Percentiles rank a stretch among this genome's conserved stretches.
phyloP scores from a whole-genome alignment of 768 basidiomycete genomes.

The Fistulinella prunicolor region DNA sequence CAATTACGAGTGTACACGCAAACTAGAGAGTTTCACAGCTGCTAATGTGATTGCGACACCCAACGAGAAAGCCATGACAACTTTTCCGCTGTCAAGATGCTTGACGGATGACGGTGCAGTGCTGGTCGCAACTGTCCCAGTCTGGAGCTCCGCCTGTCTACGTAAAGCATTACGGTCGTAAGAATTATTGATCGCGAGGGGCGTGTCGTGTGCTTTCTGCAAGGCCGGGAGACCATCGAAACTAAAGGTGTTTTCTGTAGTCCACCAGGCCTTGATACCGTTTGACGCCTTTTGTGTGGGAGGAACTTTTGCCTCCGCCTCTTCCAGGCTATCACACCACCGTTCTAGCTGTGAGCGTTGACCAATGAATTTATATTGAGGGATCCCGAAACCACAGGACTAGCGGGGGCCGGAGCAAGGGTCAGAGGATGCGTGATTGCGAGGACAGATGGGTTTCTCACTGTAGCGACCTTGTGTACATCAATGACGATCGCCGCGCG shows the following conservation, averaged over 20 bases:
- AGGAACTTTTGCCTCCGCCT: slow-evolving; percentile 31
- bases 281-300: slow-evolving; percentile 27
- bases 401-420: slow-evolving; percentile 20
- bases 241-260: slow-evolving; percentile 44
- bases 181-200: slow-evolving; percentile 16
- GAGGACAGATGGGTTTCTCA: slow-evolving; percentile 22
- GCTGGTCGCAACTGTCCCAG: not conserved
- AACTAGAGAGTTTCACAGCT: slow-evolving; percentile 8
- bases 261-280: slow-evolving; percentile 59
- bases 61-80: slow-evolving; percentile 30
- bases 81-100: slow-evolving; percentile 3
- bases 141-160: not conserved
- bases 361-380: slow-evolving; percentile 53
- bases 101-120: not conserved
- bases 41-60: slow-evolving; percentile 23
- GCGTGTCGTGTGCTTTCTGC: slow-evolving; percentile 25
- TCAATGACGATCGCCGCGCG: slow-evolving; percentile 60
- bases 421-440: not conserved
- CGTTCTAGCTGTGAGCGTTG: slow-evolving; percentile 54
- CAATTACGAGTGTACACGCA: too few species aligned
- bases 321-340: slow-evolving; percentile 45
- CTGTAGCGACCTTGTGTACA: slow-evolving; percentile 55
- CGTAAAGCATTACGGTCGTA: slow-evolving; percentile 19
- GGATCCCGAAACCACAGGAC: slow-evolving; percentile 69
- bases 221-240: slow-evolving; percentile 58